Conservation (phyloP, 2,329 filamentous ascomycete species). For the Metarhizium sp. region DNA sequence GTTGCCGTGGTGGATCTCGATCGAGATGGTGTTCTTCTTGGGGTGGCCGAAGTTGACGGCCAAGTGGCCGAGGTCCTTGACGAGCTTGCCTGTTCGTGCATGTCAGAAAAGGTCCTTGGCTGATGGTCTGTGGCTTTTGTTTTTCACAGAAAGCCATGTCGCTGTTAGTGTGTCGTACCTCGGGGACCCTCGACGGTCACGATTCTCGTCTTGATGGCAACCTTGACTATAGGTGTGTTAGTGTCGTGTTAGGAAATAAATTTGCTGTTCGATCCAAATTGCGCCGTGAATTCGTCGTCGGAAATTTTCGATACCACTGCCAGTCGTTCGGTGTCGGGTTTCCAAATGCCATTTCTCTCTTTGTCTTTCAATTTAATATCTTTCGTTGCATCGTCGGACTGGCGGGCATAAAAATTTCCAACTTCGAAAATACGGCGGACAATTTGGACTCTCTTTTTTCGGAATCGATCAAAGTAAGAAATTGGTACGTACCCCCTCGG, state of each 20-base stretch:
- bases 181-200: constrained; percentile 96
- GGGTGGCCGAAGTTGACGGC: constrained; percentile 91
- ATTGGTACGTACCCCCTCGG: constrained; percentile 75
- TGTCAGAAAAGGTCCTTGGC: constrained; percentile 6
- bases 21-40: constrained; percentile 79
- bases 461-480: constrained; percentile 2
- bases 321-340: not conserved
- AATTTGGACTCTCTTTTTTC: not conserved
- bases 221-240: constrained; percentile 64
- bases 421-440: not conserved
- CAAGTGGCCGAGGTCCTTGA: constrained; percentile 93
- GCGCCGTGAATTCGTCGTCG: not conserved
- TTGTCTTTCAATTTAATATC: not conserved
- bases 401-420: not conserved
- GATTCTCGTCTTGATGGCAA: constrained; percentile 91
- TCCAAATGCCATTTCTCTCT: not conserved
- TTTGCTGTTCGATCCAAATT: constrained; percentile 4
- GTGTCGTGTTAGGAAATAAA: constrained; percentile 1
- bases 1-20: constrained; percentile 96
- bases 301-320: constrained; percentile 2
- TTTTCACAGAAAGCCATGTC: not conserved
- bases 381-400: not conserved
- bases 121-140: not conserved
- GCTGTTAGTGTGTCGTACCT: constrained; percentile 45
- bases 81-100: constrained; percentile 67